These are phyloP conservation scores for Botrytis deweyae DNA, from an alignment of 2,329 filamentous ascomycete genomes.

Conservation along the genomic window DNA sequence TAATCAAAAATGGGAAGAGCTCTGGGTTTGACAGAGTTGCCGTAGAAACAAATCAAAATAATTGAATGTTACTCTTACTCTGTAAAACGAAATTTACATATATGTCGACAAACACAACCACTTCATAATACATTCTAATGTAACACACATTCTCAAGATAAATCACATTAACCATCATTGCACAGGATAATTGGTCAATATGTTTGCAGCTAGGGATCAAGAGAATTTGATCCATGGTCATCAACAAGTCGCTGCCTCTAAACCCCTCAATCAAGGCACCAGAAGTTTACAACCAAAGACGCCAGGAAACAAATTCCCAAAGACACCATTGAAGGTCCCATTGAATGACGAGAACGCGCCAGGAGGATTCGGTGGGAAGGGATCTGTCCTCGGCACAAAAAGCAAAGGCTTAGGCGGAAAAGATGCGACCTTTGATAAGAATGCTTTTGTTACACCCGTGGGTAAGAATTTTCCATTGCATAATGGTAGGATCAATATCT, in stretches of 20 bases:
- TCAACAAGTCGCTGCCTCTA: constrained; percentile 68
- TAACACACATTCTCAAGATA: not conserved
- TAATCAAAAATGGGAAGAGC: constrained; percentile 7
- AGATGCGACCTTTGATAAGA: constrained; percentile 49
- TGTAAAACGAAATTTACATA: not conserved
- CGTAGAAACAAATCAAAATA: constrained; percentile 26
- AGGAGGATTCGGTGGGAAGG: constrained; percentile 56
- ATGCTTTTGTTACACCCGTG: constrained; percentile 75
- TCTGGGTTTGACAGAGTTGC: constrained; percentile 21
- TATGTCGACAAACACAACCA: constrained; percentile 7
- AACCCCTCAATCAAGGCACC: constrained; percentile 66
- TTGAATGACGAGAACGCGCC: constrained; percentile 85
- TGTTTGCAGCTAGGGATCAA: constrained; percentile 80
- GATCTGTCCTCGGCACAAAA: constrained; percentile 44
- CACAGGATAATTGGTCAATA: constrained; percentile 42
- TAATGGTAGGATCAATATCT: constrained; percentile 14
- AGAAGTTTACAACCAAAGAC: constrained; percentile 71
- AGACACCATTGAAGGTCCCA: constrained; percentile 76
- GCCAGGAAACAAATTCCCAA: constrained; percentile 71
- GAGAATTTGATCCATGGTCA: constrained; percentile 81
- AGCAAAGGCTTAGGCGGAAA: constrained; percentile 57
- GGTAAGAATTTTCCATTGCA: constrained; percentile 54
- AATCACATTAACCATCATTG: constrained; percentile 14
- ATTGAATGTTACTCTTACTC: not conserved
- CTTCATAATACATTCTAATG: constrained; percentile 15